These are phyloP conservation scores for Trypanosoma mega DNA, from an alignment of 208 protist species.

Conservation along the genomic window DNA sequence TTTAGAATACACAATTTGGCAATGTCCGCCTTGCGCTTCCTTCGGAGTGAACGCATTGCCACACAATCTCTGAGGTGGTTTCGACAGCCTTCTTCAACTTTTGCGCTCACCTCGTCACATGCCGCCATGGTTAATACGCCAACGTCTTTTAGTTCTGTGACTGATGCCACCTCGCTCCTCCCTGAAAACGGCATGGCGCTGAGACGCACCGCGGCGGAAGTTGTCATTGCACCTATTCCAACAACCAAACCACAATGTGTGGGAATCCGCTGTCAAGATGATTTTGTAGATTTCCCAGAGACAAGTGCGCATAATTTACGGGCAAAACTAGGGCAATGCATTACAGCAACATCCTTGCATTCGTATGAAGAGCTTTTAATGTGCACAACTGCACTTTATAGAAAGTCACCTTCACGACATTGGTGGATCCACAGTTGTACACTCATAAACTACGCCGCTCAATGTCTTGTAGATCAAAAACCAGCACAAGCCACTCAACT, in stretches of 20 bases:
- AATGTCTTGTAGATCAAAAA: constrained; percentile 65
- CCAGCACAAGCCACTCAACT: constrained; percentile 37
- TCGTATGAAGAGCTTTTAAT: constrained; percentile 18
- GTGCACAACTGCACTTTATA: constrained; percentile 16
- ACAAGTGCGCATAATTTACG: not conserved
- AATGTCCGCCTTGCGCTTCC: constrained; percentile 2
- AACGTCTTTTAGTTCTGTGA: not conserved
- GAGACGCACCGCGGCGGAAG: not conserved
- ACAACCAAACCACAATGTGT: not conserved
- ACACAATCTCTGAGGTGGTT: constrained; percentile 3
- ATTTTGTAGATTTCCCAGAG: not conserved
- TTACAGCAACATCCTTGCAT: constrained; percentile 10
- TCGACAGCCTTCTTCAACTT: constrained; percentile 4
- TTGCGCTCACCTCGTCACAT: constrained; percentile 7
- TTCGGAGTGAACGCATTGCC: not conserved
- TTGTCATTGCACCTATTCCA: constrained; percentile 9
- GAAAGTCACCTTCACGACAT: constrained; percentile 9
- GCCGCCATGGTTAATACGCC: constrained; percentile 8
- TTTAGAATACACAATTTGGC: too few relatives aligned
- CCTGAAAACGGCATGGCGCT: not conserved
- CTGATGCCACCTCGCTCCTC: not conserved
- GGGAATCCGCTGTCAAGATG: constrained; percentile 8
- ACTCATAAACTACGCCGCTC: constrained; percentile 68
- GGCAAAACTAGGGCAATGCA: constrained; percentile 6
- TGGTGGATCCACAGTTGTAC: constrained; percentile 55